Base-by-base conservation (phyloP, 257 asterid genomes). In the Jacaranda copaia region DNA sequence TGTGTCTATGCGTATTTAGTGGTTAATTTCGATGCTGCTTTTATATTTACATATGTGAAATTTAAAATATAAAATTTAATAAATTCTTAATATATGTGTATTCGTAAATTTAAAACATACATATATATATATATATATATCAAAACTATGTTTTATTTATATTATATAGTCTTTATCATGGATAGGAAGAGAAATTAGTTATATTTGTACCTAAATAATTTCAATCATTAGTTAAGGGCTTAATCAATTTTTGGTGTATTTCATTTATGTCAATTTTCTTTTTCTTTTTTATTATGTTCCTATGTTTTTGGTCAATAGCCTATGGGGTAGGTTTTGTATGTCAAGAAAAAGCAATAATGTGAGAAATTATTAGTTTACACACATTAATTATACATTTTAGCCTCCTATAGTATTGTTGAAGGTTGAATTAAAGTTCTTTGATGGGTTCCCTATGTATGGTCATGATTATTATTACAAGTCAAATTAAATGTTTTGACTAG, bases 301-400 rank as follows among this genome's bases (percentile, higher is more conserved):
- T 72, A 9, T 42, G 16, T 72, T 0, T 45, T 81, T 65, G 78
- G 84, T 81, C 84, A 71, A 76, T 42, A 15, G 64, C 18, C 81
- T 81, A 76, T 36, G 52, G 32, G 53, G 16, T 62, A 64, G 79
- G 55, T 71, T 64, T 15, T 48, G 72, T 69, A 35, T 75, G 76
- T 76, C 46, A 71, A 58, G 55, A n/a, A 38, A 15, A 49, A 40
- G n/a, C 57, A 72, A 64, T 81, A 46, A 69, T 81, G 66, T 46
- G 68, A 36, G 39, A 71, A 66, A 81, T 76, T 76, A 75, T 68
- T 74, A 36, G 63, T 53, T 52, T 4, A 20, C 74, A 71, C 13
- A 46, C 62, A 80, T 80, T 63, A 61, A 63, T 73, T 71, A 39
- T 36, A 53, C 72, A 42, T 49, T 55, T 80, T 58, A 49, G 52